These are phyloP conservation scores for Obba rivulosa DNA, from an alignment of 768 basidiomycete species.

Conservation along the genomic window DNA sequence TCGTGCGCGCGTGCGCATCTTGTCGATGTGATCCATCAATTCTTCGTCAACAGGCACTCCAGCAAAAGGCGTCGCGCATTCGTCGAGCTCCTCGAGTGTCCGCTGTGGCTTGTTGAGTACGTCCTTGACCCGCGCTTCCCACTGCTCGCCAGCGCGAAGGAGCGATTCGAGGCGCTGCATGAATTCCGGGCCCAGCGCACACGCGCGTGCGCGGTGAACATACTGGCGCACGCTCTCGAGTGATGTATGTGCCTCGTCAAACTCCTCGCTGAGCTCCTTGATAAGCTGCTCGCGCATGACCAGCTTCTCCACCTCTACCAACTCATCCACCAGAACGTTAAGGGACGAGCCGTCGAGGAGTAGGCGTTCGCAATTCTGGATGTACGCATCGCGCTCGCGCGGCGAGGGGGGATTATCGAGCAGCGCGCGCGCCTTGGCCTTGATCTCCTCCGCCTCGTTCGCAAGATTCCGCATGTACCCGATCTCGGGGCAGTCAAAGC, in stretches of 20 bases:
- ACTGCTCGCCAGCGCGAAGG: constrained; percentile 63
- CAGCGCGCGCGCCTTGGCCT: constrained; percentile 46
- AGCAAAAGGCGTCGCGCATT: constrained; percentile 59
- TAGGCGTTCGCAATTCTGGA: constrained; percentile 67
- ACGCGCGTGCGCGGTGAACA: constrained; percentile 63
- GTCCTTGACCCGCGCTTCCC: constrained; percentile 68
- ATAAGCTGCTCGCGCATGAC: constrained; percentile 76
- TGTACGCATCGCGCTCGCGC: constrained; percentile 48
- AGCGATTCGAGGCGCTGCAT: constrained; percentile 61
- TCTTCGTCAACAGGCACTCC: constrained; percentile 66
- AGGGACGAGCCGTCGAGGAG: constrained; percentile 67
- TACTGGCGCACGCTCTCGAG: constrained; percentile 75
- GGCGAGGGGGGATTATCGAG: constrained; percentile 39
- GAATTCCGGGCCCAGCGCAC: constrained; percentile 57
- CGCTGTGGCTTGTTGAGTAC: constrained; percentile 66
- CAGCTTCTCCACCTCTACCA: constrained; percentile 72
- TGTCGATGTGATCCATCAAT: constrained; percentile 60
- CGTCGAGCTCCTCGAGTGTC: constrained; percentile 71
- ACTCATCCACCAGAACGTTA: constrained; percentile 80
- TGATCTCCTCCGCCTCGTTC: constrained; percentile 60
- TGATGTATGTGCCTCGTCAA: constrained; percentile 64
- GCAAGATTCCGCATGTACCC: constrained; percentile 46
- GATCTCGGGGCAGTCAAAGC: constrained; percentile 83
- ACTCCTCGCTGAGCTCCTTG: constrained; percentile 66
- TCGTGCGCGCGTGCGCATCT: constrained; percentile 60